phyloP scores from a whole-genome alignment of 371 early-diverging fungal genomes.

The Dichotomocladium elegans region DNA sequence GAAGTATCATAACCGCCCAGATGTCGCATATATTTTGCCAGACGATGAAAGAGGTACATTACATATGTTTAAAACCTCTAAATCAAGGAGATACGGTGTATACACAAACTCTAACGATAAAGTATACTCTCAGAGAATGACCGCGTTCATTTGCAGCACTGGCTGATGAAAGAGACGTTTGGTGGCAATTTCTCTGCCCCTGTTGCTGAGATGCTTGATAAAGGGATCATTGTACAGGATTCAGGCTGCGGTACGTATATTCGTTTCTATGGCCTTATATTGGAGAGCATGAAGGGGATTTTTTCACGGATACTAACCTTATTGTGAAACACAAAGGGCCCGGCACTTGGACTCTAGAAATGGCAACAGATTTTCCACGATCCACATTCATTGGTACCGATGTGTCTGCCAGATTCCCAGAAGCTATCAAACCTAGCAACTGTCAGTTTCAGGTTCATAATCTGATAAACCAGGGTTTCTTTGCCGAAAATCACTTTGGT shows the following conservation, averaged over 20 bases:
- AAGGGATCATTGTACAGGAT: conserved; percentile 14
- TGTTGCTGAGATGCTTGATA: conserved; percentile 4
- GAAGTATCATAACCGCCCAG: conserved; percentile 36
- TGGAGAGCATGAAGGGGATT: not conserved
- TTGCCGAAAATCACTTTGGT: conserved; percentile 49
- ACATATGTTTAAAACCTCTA: no score
- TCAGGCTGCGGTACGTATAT: conserved; percentile 20
- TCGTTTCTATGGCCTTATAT: no score
- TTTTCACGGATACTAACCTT: no score
- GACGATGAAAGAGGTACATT: conserved; percentile 42
- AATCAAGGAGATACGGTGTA: no score
- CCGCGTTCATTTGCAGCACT: conserved; percentile 11
- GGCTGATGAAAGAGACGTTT: no score
- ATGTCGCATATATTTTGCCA: conserved; percentile 45
- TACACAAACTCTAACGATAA: no score
- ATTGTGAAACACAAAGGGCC: conserved; percentile 29
- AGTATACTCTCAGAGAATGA: no score
- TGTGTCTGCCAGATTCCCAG: conserved; percentile 7
- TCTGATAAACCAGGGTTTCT: conserved; percentile 47
- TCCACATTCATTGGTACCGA: conserved; percentile 15
- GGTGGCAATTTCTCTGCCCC: no score
- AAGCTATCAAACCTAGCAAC: conserved; percentile 14
- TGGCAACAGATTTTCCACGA: conserved; percentile 15
- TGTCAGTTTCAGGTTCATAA: conserved; percentile 50
- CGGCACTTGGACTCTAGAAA: conserved; percentile 13